Percentiles rank a stretch among this genome's conserved stretches.
Conservation (phyloP, 1,139 yeast species). For the Eremothecium coryli region DNA sequence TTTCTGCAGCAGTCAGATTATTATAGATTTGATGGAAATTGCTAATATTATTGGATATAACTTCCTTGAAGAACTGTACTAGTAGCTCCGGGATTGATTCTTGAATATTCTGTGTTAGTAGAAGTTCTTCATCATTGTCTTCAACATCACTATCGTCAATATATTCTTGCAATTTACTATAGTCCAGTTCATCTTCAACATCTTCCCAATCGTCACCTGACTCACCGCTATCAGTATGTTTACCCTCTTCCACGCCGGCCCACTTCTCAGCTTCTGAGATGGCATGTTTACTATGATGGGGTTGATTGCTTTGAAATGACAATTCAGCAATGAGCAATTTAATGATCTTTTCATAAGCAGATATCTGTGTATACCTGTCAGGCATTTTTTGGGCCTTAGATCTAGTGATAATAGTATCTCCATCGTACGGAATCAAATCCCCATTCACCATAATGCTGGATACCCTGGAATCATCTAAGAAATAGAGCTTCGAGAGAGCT, state of each 20-base stretch:
- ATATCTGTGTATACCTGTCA: slow-evolving; percentile 50
- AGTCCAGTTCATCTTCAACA: slow-evolving; percentile 57
- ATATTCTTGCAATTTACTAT: slow-evolving; percentile 47
- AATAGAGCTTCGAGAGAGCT: slow-evolving; percentile 60
- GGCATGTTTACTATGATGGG: slow-evolving; percentile 32
- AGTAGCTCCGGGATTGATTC: slow-evolving; percentile 38
- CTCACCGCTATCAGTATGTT: slow-evolving; percentile 15
- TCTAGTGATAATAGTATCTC: slow-evolving; percentile 64
- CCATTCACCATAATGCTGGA: slow-evolving; percentile 58
- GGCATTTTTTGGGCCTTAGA: slow-evolving; percentile 72
- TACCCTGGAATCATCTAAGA: slow-evolving; percentile 47
- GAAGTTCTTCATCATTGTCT: slow-evolving; percentile 31
- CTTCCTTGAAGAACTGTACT: slow-evolving; percentile 53
- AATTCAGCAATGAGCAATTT: slow-evolving; percentile 65
- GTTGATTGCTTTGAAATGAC: slow-evolving; percentile 46
- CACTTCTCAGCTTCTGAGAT: slow-evolving; percentile 11
- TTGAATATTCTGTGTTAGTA: slow-evolving; percentile 12
- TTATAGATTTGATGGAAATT: slow-evolving; percentile 49
- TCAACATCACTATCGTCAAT: slow-evolving; percentile 33
- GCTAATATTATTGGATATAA: slow-evolving; percentile 45
- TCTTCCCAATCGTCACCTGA: slow-evolving; percentile 73
- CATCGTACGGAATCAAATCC: slow-evolving; percentile 53
- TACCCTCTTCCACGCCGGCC: slow-evolving; percentile 17
- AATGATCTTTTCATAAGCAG: slow-evolving; percentile 65
- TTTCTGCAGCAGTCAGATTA: slow-evolving; percentile 47